These are phyloP conservation scores for Asclepias syriaca DNA, from an alignment of 257 asterid genomes.

Conservation along the genomic window DNA sequence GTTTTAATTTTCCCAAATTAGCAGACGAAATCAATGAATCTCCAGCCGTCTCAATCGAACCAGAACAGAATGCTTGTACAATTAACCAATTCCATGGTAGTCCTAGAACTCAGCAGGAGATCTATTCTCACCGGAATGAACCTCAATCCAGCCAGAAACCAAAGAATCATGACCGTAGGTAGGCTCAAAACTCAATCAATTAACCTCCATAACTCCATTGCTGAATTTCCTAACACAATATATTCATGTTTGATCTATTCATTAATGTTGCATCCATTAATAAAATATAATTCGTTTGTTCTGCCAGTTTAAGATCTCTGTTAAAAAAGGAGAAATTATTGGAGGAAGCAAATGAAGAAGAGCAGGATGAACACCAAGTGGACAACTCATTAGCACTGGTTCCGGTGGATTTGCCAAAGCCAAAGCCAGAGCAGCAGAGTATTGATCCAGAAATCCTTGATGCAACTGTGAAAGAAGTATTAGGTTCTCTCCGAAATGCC, in stretches of 20 bases:
- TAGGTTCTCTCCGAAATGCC: constrained; percentile 49
- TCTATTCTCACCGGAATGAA: not conserved
- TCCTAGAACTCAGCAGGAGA: not conserved
- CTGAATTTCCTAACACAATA: not conserved
- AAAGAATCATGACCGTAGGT: constrained; percentile 16
- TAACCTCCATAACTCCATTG: too few relatives aligned
- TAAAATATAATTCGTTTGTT: not conserved
- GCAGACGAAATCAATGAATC: constrained; percentile 1
- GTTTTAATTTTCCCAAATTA: not conserved
- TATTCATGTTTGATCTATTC: too few relatives aligned
- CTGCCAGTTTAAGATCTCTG: constrained; percentile 21
- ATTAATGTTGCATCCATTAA: too few relatives aligned
- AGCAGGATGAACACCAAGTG: constrained; percentile 17
- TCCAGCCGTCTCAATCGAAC: constrained; percentile 2
- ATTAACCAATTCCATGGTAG: not conserved
- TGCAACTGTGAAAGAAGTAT: constrained; percentile 54
- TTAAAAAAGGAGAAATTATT: constrained; percentile 12
- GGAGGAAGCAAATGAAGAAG: constrained; percentile 17
- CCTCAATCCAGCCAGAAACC: not conserved
- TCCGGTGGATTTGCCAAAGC: constrained; percentile 24
- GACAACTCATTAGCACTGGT: constrained; percentile 55
- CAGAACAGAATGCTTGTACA: constrained; percentile 6
- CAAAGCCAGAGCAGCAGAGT: constrained; percentile 12
- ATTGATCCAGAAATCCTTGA: constrained; percentile 63
- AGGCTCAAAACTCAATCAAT: not conserved